phyloP scores from a whole-genome alignment of 176 grass and related monocot species.

The Carex myosuroides region DNA sequence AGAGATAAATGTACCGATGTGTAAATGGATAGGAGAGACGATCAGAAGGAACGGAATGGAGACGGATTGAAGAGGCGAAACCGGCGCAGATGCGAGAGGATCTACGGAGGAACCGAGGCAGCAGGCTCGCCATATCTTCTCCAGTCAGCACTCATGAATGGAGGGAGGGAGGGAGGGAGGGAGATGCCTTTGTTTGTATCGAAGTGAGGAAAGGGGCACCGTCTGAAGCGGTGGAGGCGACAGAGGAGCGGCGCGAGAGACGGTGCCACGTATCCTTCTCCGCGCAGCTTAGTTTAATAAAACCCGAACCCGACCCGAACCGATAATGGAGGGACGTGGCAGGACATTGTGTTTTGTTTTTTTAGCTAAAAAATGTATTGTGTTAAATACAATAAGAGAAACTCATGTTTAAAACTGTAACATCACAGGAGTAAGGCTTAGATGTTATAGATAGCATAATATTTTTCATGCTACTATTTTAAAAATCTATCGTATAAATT shows the following conservation, averaged over 20 bases:
- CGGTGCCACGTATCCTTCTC: not conserved
- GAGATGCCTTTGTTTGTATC: not conserved
- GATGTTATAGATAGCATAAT: no score
- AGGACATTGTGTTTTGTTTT: no score
- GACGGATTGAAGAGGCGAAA: not conserved
- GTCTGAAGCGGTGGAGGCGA: not conserved
- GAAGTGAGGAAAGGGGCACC: not conserved
- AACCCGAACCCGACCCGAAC: not conserved
- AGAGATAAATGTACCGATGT: not conserved
- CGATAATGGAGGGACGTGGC: no score
- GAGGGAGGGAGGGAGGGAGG: not conserved
- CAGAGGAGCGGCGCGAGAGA: not conserved
- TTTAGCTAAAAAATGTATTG: no score
- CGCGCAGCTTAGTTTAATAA: not conserved
- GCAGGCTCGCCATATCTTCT: conserved; percentile 3
- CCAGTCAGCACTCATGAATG: conserved; percentile 11
- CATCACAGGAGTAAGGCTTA: no score
- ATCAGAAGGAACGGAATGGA: not conserved
- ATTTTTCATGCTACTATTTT: no score
- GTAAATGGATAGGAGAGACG: not conserved
- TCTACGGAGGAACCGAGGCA: conserved; percentile 7
- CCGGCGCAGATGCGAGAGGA: not conserved
- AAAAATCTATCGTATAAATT: no score
- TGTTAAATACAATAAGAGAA: no score
- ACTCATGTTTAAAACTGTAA: no score